Evolutionary conservation across 2,329 filamentous ascomycete genomes (phyloP).

Genomic region (Amauroascus verrucosus): DNA sequence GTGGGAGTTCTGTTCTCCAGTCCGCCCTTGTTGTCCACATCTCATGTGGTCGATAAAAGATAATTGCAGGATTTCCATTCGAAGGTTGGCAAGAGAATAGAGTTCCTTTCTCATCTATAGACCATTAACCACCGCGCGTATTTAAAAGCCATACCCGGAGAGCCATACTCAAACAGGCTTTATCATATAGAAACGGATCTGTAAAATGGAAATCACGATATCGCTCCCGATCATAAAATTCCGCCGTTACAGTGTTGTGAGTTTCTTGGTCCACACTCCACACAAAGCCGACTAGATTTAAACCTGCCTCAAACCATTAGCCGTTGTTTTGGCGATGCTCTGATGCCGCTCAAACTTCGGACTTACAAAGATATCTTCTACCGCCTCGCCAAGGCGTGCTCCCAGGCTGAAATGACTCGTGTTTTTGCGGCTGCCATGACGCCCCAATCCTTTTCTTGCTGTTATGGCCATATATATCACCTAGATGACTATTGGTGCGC

Average conservation of each 20-base stretch:
- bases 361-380: constrained; percentile 70
- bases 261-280: constrained; percentile 96
- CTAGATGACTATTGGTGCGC: constrained; percentile 44
- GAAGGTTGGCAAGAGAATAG: constrained; percentile 72
- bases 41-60: constrained; percentile 97
- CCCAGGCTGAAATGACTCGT: constrained; percentile 82
- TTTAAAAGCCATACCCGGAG: constrained; percentile 13
- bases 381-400: constrained; percentile 95
- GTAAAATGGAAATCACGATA: constrained; percentile 96
- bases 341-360: not conserved
- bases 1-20: constrained; percentile 80
- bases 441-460: constrained; percentile 44
- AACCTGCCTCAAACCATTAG: constrained; percentile 32
- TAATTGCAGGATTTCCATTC: constrained; percentile 57
- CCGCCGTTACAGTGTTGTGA: constrained; percentile 86
- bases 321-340: constrained; percentile 1
- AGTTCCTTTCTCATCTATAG: constrained; percentile 60
- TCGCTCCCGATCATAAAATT: constrained; percentile 91
- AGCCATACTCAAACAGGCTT: constrained; percentile 73
- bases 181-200: constrained; percentile 91
- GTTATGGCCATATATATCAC: constrained; percentile 35
- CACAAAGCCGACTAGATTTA: constrained; percentile 87
- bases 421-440: constrained; percentile 54
- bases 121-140: not conserved
- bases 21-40: constrained; percentile 87